Evolutionary conservation across 2,329 filamentous ascomycete species (phyloP), one percentile per base, ranked within the genome.

Genomic region (Emericellopsis atlantica): DNA sequence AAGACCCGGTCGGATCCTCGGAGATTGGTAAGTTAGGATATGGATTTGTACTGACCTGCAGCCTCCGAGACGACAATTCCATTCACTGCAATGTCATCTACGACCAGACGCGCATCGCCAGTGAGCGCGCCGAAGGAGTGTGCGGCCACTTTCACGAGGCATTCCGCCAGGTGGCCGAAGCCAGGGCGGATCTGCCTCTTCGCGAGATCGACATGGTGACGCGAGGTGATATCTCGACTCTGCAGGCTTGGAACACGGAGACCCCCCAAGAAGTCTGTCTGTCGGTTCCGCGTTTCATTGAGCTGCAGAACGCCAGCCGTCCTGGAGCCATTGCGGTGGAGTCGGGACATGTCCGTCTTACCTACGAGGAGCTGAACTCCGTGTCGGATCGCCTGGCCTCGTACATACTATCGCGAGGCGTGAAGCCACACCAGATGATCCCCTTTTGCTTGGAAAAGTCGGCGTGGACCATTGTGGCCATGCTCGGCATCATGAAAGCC

Each of bases 341-440:
- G 36, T 63, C 65, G 2, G 67, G 63, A 62, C 64, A 67, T 43
- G 65, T 64, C 44, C 16, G 22, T n/a, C 22, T 35, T 11, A 41
- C 32, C 3, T 41, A 41, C 34, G 32, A n/a, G 7, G 15, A 24
- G 26, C 6, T 15, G 14, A 32, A 31, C 18, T 21, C 18, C 4
- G 4, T 9, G 18, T 36, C 26, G 23, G 12, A 18, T 10, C 6
- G 18, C n/a, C 31, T 39, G 6, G 41, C 37, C 9, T 9, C 6
- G 2, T 21, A 34, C 11, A 36, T 39, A 8, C 9, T 26, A 11
- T 45, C 53, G 7, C 32, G 9, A 9, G 66, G 65, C 12, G 54
- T 65, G 29, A 48, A 43, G 2, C 40, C 55, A 7, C 66, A 65
- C n/a, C 56, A 52, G 32, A 59, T 58, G 6, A 61, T 72, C 11